Base-by-base conservation (phyloP, 139 green algal species). In the Desmodesmus armatus region DNA sequence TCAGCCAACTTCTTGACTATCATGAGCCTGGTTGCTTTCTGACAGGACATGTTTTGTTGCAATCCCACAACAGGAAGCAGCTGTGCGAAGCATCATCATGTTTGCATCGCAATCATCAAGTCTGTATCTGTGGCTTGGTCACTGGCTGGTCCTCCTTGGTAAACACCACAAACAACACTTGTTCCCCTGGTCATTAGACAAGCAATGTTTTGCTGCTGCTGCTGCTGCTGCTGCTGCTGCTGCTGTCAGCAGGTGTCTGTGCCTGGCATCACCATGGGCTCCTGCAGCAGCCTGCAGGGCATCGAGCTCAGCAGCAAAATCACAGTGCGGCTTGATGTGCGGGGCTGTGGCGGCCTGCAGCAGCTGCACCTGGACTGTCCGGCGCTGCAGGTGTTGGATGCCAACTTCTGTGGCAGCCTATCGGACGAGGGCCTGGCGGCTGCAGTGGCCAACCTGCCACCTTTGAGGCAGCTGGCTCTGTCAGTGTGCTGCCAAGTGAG, bases 401-500 rank as follows among this genome's bases (percentile, higher is more conserved):
- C 92, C 37, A 93, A 84, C 31, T 94, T 95, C 85, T 95, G 92
- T 89, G 65, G 58, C 19, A 82, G 62, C 6, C 62, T 94, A 3
- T 37, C 35, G 11, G 89, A 90, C 60, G 51, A 47, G 4, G 86
- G 86, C 27, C 62, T 90, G 31, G 60, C 53, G 6, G 41, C 33
- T 33, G 81, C 69, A 15, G 80, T 79, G n/a, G 49, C 33, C 31
- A 62, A 70, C 9, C 37, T 33, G 15, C 86, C 81, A 29, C 81
- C 75, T 27, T 55, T 90, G 33, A 39, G 23, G 9, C 40, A 39
- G 63, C 81, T 90, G 37, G 41, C 85, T 23, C 76, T 90, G 55
- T 78, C 44, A 5, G 86, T 90, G 7, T 87, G 81, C 67, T 53
- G 33, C 17, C 25, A 65, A 19, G 73, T 89, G 35, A 47, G 85